phyloP scores from a whole-genome alignment of 768 basidiomycete genomes.

The Termitomyces sp. region DNA sequence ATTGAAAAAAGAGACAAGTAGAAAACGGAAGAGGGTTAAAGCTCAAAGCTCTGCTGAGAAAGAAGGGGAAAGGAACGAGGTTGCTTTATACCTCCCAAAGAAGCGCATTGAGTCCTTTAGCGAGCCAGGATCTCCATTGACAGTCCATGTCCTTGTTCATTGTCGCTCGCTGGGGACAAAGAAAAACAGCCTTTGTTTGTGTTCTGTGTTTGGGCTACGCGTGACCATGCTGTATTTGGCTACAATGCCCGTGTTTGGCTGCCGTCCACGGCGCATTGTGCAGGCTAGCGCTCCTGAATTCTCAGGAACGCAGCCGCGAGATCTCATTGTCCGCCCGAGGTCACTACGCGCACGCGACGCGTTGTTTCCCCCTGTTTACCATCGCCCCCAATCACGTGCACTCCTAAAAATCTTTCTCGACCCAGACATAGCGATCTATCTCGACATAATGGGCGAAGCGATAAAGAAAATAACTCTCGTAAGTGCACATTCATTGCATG shows the following conservation, averaged over 20 bases:
- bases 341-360: too few species aligned
- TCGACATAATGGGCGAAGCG: conserved; percentile 28
- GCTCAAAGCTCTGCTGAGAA: conserved; percentile 16
- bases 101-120: background rate
- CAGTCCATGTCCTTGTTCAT: conserved; percentile 4
- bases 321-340: background rate
- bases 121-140: background rate
- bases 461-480: conserved; percentile 40
- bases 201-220: conserved; percentile 12
- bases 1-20: background rate
- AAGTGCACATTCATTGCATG: conserved; percentile 6
- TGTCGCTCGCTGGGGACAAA: conserved; percentile 12
- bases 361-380: conserved; percentile 13
- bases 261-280: background rate
- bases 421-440: background rate
- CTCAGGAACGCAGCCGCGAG: background rate
- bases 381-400: conserved; percentile 3
- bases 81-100: conserved; percentile 26
- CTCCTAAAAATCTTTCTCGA: background rate
- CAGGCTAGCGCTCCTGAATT: background rate
- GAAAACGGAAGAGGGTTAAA: conserved; percentile 14
- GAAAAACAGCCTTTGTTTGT: conserved; percentile 12
- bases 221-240: conserved; percentile 10
- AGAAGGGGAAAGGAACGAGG: conserved; percentile 8
- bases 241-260: background rate